Evolutionary conservation across 306 rosid genomes (phyloP).

Genomic region (Betula pendula): DNA sequence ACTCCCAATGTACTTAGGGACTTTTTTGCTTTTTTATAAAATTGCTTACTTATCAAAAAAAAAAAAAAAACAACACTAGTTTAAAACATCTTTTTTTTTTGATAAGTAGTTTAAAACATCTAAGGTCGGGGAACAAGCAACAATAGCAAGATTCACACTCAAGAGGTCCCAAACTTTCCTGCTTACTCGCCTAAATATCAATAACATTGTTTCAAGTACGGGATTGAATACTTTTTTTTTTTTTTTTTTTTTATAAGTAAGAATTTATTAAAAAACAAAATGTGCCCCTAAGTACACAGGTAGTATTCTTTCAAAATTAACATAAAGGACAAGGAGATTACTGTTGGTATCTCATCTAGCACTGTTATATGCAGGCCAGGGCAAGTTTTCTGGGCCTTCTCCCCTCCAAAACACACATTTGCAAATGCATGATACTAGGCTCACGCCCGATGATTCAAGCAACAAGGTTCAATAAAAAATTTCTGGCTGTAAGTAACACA

Average conservation of each 20-base stretch:
- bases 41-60: too few relatives aligned
- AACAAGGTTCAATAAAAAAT: neutral
- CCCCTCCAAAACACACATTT: slow-evolving; percentile 4
- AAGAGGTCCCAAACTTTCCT: neutral
- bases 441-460: neutral
- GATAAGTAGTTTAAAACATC: neutral
- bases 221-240: neutral
- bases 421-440: neutral
- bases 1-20: too few relatives aligned
- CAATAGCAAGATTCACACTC: neutral
- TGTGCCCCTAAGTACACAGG: too few relatives aligned
- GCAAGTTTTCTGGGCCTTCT: neutral
- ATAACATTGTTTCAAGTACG: neutral
- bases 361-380: neutral
- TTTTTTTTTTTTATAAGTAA: too few relatives aligned
- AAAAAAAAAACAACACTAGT: too few relatives aligned
- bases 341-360: neutral
- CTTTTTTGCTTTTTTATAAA: too few relatives aligned
- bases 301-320: neutral
- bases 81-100: too few relatives aligned
- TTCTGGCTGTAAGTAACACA: neutral
- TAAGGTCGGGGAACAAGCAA: neutral
- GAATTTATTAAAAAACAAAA: too few relatives aligned
- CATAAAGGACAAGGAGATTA: neutral
- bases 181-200: neutral